Evolutionary conservation across 1,139 yeast genomes (phyloP), one percentile per base, ranked within the genome.

Genomic region (Suhomyces taliae): DNA sequence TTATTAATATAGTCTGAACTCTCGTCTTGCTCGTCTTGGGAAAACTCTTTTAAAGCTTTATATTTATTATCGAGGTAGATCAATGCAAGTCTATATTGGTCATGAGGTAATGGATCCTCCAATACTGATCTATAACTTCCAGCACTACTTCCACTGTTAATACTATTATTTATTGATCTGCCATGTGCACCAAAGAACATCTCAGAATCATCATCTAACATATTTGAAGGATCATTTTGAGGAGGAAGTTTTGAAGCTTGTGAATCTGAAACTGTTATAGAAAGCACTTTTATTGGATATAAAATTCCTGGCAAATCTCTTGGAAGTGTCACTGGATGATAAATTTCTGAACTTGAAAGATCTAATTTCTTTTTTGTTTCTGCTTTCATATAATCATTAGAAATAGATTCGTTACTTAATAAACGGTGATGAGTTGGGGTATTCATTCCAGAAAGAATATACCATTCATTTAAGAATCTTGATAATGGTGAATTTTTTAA

Each of bases 391-490:
- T 52, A 60, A 7, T 48, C 48, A 39, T 61, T 59, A n/a, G 49
- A 43, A 9, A 59, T 48, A 27, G 53, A 47, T 12, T 52, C 55
- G 41, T 61, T 64, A 11, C 59, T 43, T 54, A 63, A 58, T 11
- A 56, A 38, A 7, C 66, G 46, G 40, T 58, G 64, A 6, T 44
- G 35, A 2, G 37, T 27, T 1, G 63, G 61, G 6, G 55, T 54
- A 35, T 64, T 61, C 11, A 40, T 36, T 1, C 69, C 70, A 14
- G 69, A 63, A 8, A 69, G 54, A 11, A 67, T 41, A 51, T 65
- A 66, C 75, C 75, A 70, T 52, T 69, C 73, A 52, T 68, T 69
- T 24, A 70, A 53, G 35, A 69, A 60, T 26, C 69, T 57, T 3
- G 66, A 59, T 10, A 63, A 50, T 8, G 65, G 57, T 27, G 56